Base-by-base conservation (phyloP, 352 stramenopile genomes). In the Globisporangium paroecandrum region DNA sequence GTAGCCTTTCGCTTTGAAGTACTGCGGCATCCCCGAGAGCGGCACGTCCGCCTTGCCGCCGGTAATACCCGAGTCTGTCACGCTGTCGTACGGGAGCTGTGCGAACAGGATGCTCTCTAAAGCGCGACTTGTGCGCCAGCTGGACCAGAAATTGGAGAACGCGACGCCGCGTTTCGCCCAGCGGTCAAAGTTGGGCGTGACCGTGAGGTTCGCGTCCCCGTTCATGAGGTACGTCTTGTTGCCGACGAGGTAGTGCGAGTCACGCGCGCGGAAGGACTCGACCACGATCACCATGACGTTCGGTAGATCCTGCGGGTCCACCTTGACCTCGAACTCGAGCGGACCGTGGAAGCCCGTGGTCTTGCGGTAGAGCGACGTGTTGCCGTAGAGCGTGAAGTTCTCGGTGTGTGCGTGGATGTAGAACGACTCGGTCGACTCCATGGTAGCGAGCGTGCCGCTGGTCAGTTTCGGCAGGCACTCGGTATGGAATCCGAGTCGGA, bases 141-240 rank as follows among this genome's bases (percentile, higher is more conserved):
- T 88, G 9, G 81, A 89, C 79, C 81, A 89, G 53, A 88, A 70
- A 38, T 88, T 89, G 10, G 55, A 69, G 58, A 89, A 80, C 3
- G 77, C 76, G 6, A 89, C 64, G 27, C 77, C 77, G 3, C 76
- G 74, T n/a, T 76, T 76, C 1, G 81, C 77, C 72, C 77, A 89
- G 36, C 61, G 64, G 36, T 89, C 77, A 22, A 87, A 88, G 20
- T 82, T 72, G 0, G 77, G 79, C 2, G 79, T 87, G 1, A 87
- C 57, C 0, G 76, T 80, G 63, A 89, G 20, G 65, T 88, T 81
- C 8, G 73, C 61, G 51, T 71, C 36, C 43, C 36, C 36, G 36
- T 72, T 64, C 18, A 57, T 24, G 29, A 62, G 24, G 47, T 66
- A 62, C 15, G 59, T 68, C 8, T 76, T 71, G 25, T 32, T 32